These are phyloP conservation scores for Anthoceros angustus DNA, from an alignment of 225 moss, liverwort and hornwort genomes.

Conservation along the genomic window DNA sequence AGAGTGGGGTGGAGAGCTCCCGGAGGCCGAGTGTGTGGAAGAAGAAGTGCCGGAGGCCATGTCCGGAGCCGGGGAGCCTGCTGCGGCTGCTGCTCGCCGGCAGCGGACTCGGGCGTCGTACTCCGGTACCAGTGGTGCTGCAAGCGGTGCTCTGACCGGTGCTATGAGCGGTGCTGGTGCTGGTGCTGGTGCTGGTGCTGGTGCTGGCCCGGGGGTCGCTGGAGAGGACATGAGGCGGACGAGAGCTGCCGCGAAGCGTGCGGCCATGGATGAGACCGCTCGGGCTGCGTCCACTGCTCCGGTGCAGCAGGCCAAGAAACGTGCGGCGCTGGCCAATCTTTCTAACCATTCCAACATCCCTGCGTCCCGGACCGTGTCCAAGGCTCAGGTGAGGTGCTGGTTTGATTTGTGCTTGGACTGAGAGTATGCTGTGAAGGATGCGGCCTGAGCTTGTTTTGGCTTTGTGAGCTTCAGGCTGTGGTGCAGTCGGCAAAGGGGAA, in stretches of 20 bases:
- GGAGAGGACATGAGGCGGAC: slow-evolving; percentile 54
- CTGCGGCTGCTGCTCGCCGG: not conserved
- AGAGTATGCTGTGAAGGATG: not conserved
- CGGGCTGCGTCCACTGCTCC: slow-evolving; percentile 27
- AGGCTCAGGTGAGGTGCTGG: slow-evolving; percentile 12
- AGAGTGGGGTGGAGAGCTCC: not conserved
- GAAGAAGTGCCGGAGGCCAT: not conserved
- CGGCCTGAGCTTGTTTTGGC: not conserved
- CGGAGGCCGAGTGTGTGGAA: not conserved
- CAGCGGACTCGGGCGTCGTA: no score
- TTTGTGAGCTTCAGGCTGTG: not conserved
- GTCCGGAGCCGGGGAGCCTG: not conserved
- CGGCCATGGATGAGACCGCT: slow-evolving; percentile 50
- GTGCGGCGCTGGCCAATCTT: slow-evolving; percentile 64
- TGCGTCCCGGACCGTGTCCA: slow-evolving; percentile 19
- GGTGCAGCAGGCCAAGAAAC: slow-evolving; percentile 42
- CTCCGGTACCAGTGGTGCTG: not conserved
- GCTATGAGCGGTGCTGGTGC: not conserved
- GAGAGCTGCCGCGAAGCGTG: slow-evolving; percentile 74
- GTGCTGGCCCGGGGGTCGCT: not conserved
- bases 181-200: not conserved
- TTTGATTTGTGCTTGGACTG: slow-evolving; percentile 2
- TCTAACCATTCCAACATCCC: slow-evolving; percentile 43
- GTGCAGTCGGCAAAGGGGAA: not conserved
- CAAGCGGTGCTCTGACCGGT: not conserved